Base-by-base conservation (phyloP, 164 flowering plant genomes). In the Pachysandra terminalis region DNA sequence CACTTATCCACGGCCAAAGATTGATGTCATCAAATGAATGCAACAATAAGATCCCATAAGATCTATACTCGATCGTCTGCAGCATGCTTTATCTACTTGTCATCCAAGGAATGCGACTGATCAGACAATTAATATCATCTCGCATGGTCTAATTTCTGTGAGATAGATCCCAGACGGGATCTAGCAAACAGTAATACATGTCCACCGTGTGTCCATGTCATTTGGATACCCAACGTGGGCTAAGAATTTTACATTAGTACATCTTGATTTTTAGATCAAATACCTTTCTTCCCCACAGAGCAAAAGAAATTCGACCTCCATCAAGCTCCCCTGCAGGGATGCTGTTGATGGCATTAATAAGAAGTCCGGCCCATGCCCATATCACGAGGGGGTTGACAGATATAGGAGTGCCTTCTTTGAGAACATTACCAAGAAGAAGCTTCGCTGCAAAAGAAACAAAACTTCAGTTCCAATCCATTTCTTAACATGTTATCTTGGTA, bases 251-350 rank as follows among this genome's bases (percentile, higher is more conserved):
- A 10, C 51, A 19, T n/a, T 21, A 12, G 51, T 45, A 45, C 2
- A 27, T 48, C 17, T 26, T n/a, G 32, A 27, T 12, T 24, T 60
- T 52, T 24, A 62, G 41, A n/a, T 19, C 61, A 21, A 45, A 54
- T 82, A 95, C 97, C 96, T 95, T 95, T 79, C 99, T 84, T 71
- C 99, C 99, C 96, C 96, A 95, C 55, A 95, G 75, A n/a, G 99
- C 82, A 74, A 92, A 89, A 63, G 97, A 73, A 62, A 95, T 88
- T 52, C 97, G 83, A 0, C 99, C 99, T 27, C 97, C 98, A 75
- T 95, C 98, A 66, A 91, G 89, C 82, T 92, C 99, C 73, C 98
- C 99, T 0, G 98, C 99, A 73, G 98, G 99, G 71, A 95, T 90
- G 81, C 99, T 92, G 79, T 95, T 92, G 75, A 95, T 89, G 64